A percentile compares a stretch with the other conserved stretches of the same genome.
These are phyloP conservation scores for Pichia manshurica DNA, from an alignment of 805 yeast genomes.

Conservation along the genomic window DNA sequence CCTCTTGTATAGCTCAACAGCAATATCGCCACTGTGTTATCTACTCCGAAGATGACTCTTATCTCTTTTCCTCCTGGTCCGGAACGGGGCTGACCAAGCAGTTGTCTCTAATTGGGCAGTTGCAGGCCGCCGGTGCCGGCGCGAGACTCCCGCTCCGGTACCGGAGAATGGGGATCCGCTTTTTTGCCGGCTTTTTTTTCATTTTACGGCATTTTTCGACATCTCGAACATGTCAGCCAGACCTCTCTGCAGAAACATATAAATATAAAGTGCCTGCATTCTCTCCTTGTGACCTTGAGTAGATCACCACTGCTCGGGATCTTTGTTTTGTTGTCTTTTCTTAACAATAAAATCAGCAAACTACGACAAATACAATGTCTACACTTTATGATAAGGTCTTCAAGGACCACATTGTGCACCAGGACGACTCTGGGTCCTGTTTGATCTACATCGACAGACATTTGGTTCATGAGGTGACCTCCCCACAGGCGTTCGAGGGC, in stretches of 20 bases:
- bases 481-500: slow-evolving; percentile 99
- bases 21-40: too few species aligned
- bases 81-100: background rate
- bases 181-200: background rate
- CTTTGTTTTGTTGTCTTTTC: too few species aligned
- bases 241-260: too few species aligned
- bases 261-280: too few species aligned
- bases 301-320: too few species aligned
- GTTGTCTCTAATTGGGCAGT: too few species aligned
- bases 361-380: slow-evolving; percentile 23
- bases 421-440: slow-evolving; percentile 81
- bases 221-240: too few species aligned
- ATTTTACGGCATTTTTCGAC: too few species aligned
- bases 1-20: too few species aligned
- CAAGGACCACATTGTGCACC: slow-evolving; percentile 87
- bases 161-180: background rate
- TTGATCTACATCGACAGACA: slow-evolving; percentile 93
- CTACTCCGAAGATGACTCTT: too few species aligned
- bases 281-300: too few species aligned
- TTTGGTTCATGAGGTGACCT: slow-evolving; percentile 95
- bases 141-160: background rate
- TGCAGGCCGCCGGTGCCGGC: too few species aligned
- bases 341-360: background rate
- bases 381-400: slow-evolving; percentile 96
- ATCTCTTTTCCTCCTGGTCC: background rate